A percentile compares a stretch with the other conserved stretches of the same genome.
phyloP scores from a whole-genome alignment of 176 grass and related monocot species.

The Paspalum notatum region DNA sequence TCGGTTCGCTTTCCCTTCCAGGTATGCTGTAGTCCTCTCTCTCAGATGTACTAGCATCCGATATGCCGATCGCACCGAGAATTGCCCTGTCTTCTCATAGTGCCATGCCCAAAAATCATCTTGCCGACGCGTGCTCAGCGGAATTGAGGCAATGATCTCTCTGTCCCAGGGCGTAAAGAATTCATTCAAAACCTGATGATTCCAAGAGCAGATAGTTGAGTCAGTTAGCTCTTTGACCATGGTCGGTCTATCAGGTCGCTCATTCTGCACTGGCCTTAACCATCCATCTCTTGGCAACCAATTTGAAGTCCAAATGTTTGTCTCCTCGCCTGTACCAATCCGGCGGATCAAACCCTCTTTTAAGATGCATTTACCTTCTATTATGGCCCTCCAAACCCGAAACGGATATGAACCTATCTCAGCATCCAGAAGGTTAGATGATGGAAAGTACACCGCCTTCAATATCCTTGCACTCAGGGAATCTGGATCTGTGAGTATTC shows the following conservation, averaged over 20 bases:
- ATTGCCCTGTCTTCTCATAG: not conserved
- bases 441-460: not conserved
- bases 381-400: fast-evolving
- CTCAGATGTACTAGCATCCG: not conserved
- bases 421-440: fast-evolving
- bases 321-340: fast-evolving
- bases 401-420: fast-evolving
- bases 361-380: not conserved
- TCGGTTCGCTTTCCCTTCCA: fast-evolving
- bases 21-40: fast-evolving
- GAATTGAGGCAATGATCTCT: fast-evolving
- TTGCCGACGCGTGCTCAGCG: fast-evolving
- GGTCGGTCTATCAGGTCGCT: not conserved
- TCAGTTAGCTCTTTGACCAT: too few relatives aligned
- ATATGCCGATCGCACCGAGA: not conserved
- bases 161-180: not conserved
- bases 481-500: fast-evolving
- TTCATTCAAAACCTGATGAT: not conserved
- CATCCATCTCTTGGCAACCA: not conserved
- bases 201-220: too few relatives aligned
- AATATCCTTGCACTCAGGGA: not conserved
- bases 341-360: fast-evolving
- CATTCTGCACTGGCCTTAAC: fast-evolving
- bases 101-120: not conserved
- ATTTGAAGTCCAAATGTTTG: not conserved